Evolutionary conservation across 768 basidiomycete genomes (phyloP), one percentile per base, ranked within the genome.

Genomic region (Calocera cornea): DNA sequence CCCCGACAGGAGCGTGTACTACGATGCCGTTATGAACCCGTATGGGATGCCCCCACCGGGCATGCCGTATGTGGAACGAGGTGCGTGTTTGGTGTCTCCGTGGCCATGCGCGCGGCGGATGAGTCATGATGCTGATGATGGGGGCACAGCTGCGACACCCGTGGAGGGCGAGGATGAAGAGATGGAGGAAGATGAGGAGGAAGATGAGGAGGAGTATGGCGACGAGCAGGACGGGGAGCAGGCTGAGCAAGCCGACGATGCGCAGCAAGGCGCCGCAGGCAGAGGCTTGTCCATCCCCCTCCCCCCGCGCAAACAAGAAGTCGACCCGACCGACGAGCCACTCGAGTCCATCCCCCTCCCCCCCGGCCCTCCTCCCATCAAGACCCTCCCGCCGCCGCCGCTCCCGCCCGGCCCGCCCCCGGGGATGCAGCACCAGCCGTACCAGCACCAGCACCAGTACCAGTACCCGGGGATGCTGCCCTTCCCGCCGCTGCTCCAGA

Each of bases 31-130:
- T 44, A 87, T 95, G 84, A 98, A 98, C 74, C 92, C 93, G 27
- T 94, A 82, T 74, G 95, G 94, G 33, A 90, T 93, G 19, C 86
- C 95, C 22, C 95, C 95, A 44, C 95, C 95, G 14, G 95, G 95
- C 7, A 92, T 97, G 93, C 92, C 91, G n/a, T 97, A 97, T 76
- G 79, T 84, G 67, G 92, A 97, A 75, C 78, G 88, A 78, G 83
- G 94, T 95, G 72, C 77, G 89, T 80, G 2, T n/a, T 10, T n/a
- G n/a, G n/a, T n/a, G n/a, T n/a, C n/a, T 34, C 22, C 27, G 60
- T 34, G 1, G 19, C 12, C 60, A 3, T 41, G 29, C n/a, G 27
- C 24, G 44, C 19, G 31, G 17, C n/a, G 29, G 27, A 31, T 36
- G 66, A 65, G 22, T 2, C 50, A 66, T 17, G 47, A 47, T 1